Evolutionary conservation across 1,284 basidiomycete genomes (phyloP), one percentile per base, ranked within the genome.

Genomic region (Takashimella koratensis): DNA sequence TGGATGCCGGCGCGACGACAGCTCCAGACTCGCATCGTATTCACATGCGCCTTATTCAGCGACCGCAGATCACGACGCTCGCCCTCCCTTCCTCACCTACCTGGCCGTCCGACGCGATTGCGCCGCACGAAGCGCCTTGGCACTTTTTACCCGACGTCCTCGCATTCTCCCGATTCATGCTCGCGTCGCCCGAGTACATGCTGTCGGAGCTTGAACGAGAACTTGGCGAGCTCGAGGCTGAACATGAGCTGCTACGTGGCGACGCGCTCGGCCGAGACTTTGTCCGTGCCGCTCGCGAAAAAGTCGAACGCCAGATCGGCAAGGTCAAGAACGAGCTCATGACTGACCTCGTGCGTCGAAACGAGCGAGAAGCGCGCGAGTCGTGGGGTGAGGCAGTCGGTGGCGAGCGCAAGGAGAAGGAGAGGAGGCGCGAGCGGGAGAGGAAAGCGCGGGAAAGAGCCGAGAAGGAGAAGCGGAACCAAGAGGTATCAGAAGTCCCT

Each of bases 81-180:
- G 94, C 96, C 2, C 80, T 99, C 11, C 95, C 95, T 43, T 85
- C 90, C 24, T 95, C 94, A 0, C 70, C 79, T 6, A 91, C 91
- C 1, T 99, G 94, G 93, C 95, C 92, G 12, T 96, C 88, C 3
- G 89, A 92, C 57, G 81, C 92, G 0, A 78, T 98, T n/a, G 86
- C 89, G 10, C 87, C 90, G 13, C 89, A 94, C 62, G 70, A 67
- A 1, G 90, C 92, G 0, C 94, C 95, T 5, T 98, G 94, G 80
- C 84, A 96, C 71, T 98, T 98, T 78, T 82, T 94, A 20, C 96
- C 94, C 0, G 92, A 98, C 68, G 89, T 96, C 23, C 86, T 87
- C 62, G 78, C 81, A 20, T 98, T 88, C 70, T 83, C 93, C 36
- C 94, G 91, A 65, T 96, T 98, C 77, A 96, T 98, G 90, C 84